Percentiles rank a stretch among this genome's conserved stretches.
These are phyloP conservation scores for Periglandula ipomoeae DNA, from an alignment of 2,329 filamentous ascomycete genomes.

Conservation along the genomic window DNA sequence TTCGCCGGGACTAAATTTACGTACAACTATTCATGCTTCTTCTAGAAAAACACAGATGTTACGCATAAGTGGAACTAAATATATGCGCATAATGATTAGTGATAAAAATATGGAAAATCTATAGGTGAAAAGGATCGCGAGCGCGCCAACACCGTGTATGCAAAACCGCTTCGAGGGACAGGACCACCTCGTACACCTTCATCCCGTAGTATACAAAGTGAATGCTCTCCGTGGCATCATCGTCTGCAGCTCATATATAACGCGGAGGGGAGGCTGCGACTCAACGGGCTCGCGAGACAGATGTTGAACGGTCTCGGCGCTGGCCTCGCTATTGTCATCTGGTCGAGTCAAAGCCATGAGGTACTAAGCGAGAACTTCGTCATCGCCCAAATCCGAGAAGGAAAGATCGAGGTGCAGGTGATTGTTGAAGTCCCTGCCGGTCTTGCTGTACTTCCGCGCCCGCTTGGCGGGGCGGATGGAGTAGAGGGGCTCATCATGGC, in stretches of 20 bases:
- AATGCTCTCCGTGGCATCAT: not conserved
- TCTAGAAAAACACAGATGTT: no score
- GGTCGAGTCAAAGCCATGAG: slow-evolving; percentile 17
- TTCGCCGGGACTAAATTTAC: not conserved
- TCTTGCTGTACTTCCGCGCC: slow-evolving; percentile 17
- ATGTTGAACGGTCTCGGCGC: slow-evolving; percentile 10
- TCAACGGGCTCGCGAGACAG: slow-evolving; percentile 9
- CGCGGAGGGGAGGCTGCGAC: slow-evolving; percentile 24
- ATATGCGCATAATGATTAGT: not conserved
- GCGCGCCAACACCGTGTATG: not conserved
- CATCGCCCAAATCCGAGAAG: slow-evolving; percentile 32
- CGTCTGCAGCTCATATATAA: slow-evolving; percentile 29
- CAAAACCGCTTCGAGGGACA: not conserved
- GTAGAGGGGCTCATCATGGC: slow-evolving; percentile 28
- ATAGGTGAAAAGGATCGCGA: not conserved
- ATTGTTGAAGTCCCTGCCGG: slow-evolving; percentile 11
- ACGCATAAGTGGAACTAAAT: not conserved
- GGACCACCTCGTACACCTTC: not conserved
- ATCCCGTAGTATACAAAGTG: not conserved
- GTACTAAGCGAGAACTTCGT: slow-evolving; percentile 28
- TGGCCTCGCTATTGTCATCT: slow-evolving; percentile 11
- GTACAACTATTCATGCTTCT: no score
- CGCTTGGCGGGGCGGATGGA: slow-evolving; percentile 27
- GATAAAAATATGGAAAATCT: not conserved
- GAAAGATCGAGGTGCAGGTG: slow-evolving; percentile 30